Conservation (phyloP, 2,329 filamentous ascomycete genomes). For the Pseudocercospora ulei region DNA sequence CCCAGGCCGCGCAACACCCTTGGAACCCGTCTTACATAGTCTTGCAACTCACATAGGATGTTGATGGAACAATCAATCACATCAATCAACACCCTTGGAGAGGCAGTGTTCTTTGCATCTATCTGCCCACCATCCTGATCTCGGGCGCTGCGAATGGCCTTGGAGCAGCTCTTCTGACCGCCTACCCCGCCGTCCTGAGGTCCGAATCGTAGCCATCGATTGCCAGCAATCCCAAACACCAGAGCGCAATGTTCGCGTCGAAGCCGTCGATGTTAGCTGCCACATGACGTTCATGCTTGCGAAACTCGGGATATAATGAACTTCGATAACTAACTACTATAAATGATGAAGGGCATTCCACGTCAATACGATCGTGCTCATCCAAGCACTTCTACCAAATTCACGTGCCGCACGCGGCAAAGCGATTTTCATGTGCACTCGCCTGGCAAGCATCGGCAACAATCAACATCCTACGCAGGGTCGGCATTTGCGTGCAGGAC, state of each 20-base stretch:
- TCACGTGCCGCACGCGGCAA: constrained; percentile 29
- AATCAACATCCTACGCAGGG: constrained; percentile 33
- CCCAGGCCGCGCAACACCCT: too few species aligned
- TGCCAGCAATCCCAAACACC: constrained; percentile 14
- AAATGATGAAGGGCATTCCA: constrained; percentile 36
- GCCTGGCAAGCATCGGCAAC: constrained; percentile 40
- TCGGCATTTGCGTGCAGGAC: constrained; percentile 43
- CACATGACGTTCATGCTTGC: constrained; percentile 35
- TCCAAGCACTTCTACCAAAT: constrained; percentile 35
- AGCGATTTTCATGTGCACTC: constrained; percentile 39
- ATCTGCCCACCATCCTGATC: constrained; percentile 30
- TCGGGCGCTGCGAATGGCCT: constrained; percentile 37
- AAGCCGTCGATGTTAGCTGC: constrained; percentile 29
- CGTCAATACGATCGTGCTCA: constrained; percentile 38
- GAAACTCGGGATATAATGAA: constrained; percentile 40
- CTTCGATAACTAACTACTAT: constrained; percentile 32
- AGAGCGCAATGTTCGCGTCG: constrained; percentile 21
- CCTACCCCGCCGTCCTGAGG: constrained; percentile 24
- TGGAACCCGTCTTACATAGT: too few species aligned
- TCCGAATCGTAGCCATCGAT: constrained; percentile 32
- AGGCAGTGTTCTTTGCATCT: too few species aligned
- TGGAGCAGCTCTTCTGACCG: constrained; percentile 32
- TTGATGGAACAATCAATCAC: too few species aligned
- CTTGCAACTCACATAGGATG: too few species aligned
- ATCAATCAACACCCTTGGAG: constrained; percentile 2